These are phyloP conservation scores for Chamaecrista fasciculata DNA, from an alignment of 306 rosid genomes.

Conservation along the genomic window DNA sequence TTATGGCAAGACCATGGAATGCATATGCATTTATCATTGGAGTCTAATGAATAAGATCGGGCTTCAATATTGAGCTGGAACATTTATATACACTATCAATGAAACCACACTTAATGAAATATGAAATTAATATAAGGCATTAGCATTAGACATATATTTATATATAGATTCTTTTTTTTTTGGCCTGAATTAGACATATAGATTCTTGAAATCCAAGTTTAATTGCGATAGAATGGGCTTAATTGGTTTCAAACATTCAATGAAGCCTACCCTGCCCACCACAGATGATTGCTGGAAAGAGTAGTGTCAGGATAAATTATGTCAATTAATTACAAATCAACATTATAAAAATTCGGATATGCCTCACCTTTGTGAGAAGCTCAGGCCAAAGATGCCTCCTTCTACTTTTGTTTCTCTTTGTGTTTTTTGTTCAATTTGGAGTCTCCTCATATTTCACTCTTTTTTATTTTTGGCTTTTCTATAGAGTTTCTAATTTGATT, in stretches of 20 bases:
- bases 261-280: slow-evolving; percentile 61
- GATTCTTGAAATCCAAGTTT: slow-evolving; percentile 57
- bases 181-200: too few relatives aligned
- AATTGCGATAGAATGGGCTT: slow-evolving; percentile 49
- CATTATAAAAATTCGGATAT: too few relatives aligned
- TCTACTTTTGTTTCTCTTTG: too few relatives aligned
- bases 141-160: slow-evolving; percentile 52
- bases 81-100: slow-evolving; percentile 49
- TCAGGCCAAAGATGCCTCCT: too few relatives aligned
- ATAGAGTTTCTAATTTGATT: too few relatives aligned
- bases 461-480: too few relatives aligned
- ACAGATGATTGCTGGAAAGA: slow-evolving; percentile 60
- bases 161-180: too few relatives aligned
- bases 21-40: slow-evolving; percentile 66
- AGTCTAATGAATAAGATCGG: slow-evolving; percentile 72
- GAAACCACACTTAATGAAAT: slow-evolving; percentile 74
- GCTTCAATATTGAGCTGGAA: slow-evolving; percentile 45
- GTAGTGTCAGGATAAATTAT: slow-evolving; percentile 48
- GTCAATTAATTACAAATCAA: too few relatives aligned
- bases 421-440: too few relatives aligned
- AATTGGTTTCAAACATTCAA: slow-evolving; percentile 46
- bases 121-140: slow-evolving; percentile 63
- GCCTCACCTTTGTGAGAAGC: too few relatives aligned
- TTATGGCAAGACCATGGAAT: slow-evolving; percentile 63
- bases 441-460: too few relatives aligned